Base-by-base conservation (phyloP, 768 basidiomycete species). In the Rhizopogon sp. region DNA sequence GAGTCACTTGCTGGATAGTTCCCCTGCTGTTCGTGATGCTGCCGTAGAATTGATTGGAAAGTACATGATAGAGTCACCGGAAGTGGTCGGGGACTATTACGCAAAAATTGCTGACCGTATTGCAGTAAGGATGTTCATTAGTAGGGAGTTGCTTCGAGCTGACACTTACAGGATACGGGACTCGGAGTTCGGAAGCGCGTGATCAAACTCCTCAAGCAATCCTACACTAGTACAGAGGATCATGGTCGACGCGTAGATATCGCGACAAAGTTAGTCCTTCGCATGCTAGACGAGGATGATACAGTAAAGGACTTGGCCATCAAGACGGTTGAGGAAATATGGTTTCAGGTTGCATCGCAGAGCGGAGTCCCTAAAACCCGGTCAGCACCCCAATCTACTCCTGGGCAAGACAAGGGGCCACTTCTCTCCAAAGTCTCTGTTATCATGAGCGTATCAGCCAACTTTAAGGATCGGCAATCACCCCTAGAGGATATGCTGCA, bases 31-130 rank as follows among this genome's bases (percentile, higher is more conserved):
- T 6, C 89, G 97, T 10, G 97, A 99, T 66, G 93, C 94, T 5
- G 94, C 96, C 5, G 91, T 99, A 13, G 97, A 98, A 65, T 74
- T 99, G 55, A 91, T 98, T 55, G 97, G 97, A n/a, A 96, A 93
- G 72, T 96, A 98, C 64, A 87, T 98, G 76, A 83, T 94, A 37
- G 88, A 93, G 57, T 85, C 87, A 0, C 91, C 93, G 0, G 85
- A 86, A 53, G 85, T 98, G n/a, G 92, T 90, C 0, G 81, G 82
- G 3, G 85, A 94, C 62, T 98, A 98, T 72, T 96, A 95, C 63
- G 77, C 80, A 45, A 85, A 85, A 67, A 90, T 99, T 52, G 84
- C 90, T 2, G 90, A 93, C 56, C 87, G 97, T 5, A 92, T 97
- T 60, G 88, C 90, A 39, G 95, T 97, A 71, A 67, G 83, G 73